A percentile compares a stretch with the other conserved stretches of the same genome.
phyloP scores from a whole-genome alignment of 108 stramenopile species.

The Cylindrotheca closterium region DNA sequence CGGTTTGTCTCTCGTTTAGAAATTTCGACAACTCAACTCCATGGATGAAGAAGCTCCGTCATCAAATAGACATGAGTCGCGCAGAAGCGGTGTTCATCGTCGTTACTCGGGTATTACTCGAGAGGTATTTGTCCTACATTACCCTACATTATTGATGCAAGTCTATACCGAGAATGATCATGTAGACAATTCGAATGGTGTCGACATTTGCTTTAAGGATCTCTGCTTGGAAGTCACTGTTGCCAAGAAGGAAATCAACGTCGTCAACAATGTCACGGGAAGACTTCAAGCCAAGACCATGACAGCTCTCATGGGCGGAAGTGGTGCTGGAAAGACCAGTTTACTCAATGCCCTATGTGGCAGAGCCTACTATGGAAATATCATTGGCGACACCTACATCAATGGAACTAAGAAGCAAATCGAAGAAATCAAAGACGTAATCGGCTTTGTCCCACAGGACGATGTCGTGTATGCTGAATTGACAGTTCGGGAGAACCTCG shows the following conservation, averaged over 20 bases:
- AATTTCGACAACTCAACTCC: constrained; percentile 5
- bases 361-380: constrained; percentile 58
- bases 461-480: constrained; percentile 59
- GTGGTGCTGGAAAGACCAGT: constrained; percentile 60
- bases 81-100: not conserved
- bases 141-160: constrained; percentile 33
- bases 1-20: no score
- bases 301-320: constrained; percentile 42
- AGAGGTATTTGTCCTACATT: constrained; percentile 39
- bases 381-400: constrained; percentile 49
- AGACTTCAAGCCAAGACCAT: constrained; percentile 45
- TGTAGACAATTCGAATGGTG: constrained; percentile 13
- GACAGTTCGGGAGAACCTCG: constrained; percentile 67
- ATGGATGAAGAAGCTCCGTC: not conserved
- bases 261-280: constrained; percentile 49
- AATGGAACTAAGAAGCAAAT: constrained; percentile 56
- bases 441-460: constrained; percentile 72
- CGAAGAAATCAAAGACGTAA: constrained; percentile 15
- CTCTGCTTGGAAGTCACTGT: constrained; percentile 34
- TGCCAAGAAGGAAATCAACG: constrained; percentile 30
- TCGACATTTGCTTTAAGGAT: constrained; percentile 47
- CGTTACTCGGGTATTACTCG: constrained; percentile 6
- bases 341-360: constrained; percentile 74
- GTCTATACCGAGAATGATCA: constrained; percentile 11
- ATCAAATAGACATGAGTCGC: not conserved